These are phyloP conservation scores for Microcos paniculata DNA, from an alignment of 345 rosid species.

Conservation along the genomic window DNA sequence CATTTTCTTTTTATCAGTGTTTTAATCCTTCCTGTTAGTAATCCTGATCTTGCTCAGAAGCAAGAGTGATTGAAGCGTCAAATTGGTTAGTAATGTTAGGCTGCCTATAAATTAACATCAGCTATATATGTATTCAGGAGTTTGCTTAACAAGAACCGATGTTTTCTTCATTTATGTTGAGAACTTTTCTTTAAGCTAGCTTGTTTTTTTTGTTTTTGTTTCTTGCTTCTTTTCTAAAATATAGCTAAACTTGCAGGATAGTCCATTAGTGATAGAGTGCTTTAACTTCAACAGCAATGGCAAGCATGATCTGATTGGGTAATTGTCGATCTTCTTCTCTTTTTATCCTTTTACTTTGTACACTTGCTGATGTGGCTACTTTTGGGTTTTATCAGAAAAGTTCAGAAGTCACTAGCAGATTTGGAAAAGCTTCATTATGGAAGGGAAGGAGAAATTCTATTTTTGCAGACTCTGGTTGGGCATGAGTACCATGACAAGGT, in stretches of 20 bases:
- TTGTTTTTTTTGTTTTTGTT: neutral
- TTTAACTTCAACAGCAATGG: conserved; percentile 68
- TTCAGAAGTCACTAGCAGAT: conserved; percentile 71
- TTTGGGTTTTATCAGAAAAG: conserved; percentile 48
- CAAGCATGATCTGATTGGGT: conserved; percentile 74
- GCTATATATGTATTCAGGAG: neutral
- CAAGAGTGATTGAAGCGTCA: neutral
- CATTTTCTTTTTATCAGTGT: conserved; percentile 2
- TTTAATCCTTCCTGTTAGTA: neutral
- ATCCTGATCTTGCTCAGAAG: neutral
- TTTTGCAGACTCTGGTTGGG: conserved; percentile 57
- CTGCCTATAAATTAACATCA: neutral
- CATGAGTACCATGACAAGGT: conserved; percentile 66
- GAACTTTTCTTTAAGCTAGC: neutral
- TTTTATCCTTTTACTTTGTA: conserved; percentile 4
- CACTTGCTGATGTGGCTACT: conserved; percentile 20
- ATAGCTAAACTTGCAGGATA: conserved; percentile 44
- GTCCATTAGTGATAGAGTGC: conserved; percentile 61
- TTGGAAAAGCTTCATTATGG: conserved; percentile 63
- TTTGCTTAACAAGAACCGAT: neutral
- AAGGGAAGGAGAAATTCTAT: conserved; percentile 51
- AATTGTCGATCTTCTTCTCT: conserved; percentile 21
- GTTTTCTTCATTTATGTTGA: neutral
- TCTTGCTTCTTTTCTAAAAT: conserved; percentile 8
- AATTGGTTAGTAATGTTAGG: neutral